Base-by-base conservation (phyloP, 805 yeast species). In the Clavispora carvajalis region DNA sequence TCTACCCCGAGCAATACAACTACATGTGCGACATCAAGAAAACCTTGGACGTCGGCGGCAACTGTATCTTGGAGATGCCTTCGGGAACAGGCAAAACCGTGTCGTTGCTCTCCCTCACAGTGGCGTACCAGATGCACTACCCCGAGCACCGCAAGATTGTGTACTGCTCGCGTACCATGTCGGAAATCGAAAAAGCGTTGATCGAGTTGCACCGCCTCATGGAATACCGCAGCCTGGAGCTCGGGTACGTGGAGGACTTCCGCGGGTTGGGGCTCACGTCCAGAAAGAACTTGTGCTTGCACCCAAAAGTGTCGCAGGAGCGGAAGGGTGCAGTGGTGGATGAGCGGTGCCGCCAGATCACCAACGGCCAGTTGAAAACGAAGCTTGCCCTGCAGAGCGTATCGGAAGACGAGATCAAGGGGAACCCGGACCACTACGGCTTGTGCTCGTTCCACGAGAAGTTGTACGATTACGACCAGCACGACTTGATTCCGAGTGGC, bases 51-150 rank as follows among this genome's bases (percentile, higher is more conserved):
- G 95, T 85, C 1, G 98, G 97, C 2, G 99, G 99, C 10, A 90
- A 90, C 58, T 85, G 96, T 63, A 89, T 93, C 40, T 63, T 93
- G 56, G 99, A 93, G 67, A 93, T 93, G 99, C 99, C 99, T 51
- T 93, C 99, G 5, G 99, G 99, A 4, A 93, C 99, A 3, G 99
- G 99, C 33, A 93, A 93, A 60, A 93, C 99, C 28, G 85, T 93
- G 3, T 89, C 98, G 0, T 71, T 93, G 58, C 69, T 93, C 22
- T 88, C 98, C 0, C 65, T 93, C 34, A 88, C 98, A 0, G 88
- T 93, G 34, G 96, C 99, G 11, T 93, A 93, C 62, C 99, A 93
- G 60, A 80, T 87, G 86, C 78, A 77, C 70, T 90, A 91, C 59
- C 95, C 96, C 8, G 97, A 91, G 55, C 96, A 88, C 57, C 68